Base-by-base conservation (phyloP, 164 flowering plant species). In the Cinnamomum chago region DNA sequence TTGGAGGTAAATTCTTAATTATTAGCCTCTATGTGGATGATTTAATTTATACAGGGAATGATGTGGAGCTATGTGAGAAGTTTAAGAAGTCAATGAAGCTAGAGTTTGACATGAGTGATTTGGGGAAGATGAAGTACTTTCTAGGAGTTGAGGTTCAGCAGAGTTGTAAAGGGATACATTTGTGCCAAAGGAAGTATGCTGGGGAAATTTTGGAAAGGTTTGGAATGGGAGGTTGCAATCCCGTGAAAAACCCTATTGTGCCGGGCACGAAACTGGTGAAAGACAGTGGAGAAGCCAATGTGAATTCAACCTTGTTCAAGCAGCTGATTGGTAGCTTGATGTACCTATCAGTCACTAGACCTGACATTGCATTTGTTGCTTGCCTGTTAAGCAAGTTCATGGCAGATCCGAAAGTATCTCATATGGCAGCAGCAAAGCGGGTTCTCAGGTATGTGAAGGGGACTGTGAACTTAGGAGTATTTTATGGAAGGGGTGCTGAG, bases 61-160 rank as follows among this genome's bases (percentile, higher is more conserved):
- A 28, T 62, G 64, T 62, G 40, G 23, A 14, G 30, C 24, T 65
- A 30, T 65, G 51, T 23, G 35, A 55, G 24, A 2, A 70, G 52
- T 52, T 70, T 47, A 70, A 70, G 11, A 50, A 55, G 3, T 30
- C 24, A 12, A 70, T 70, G 73, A 70, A 18, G 62, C 3, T 14
- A 51, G 73, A 70, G 64, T 70, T 70, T 13, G 73, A 70, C 20
- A 52, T 70, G 62, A n/a, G 62, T 30, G 62, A 70, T 70, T 25
- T 70, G 18, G 62, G 73, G 15, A 30, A 9, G 24, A 13, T 70
- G 73, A 23, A 15, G 22, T 70, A 50, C 25, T 70, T 70, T 23
- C 62, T 70, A 51, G 73, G 73, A 20, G 17, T 70, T 51, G 52
- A 70, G 52, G 35, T 51, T 10, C 13, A 22, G 15, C 14, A 51